Base-by-base conservation (phyloP, 1,284 basidiomycete genomes). In the Austroboletus novae-zelandiae region DNA sequence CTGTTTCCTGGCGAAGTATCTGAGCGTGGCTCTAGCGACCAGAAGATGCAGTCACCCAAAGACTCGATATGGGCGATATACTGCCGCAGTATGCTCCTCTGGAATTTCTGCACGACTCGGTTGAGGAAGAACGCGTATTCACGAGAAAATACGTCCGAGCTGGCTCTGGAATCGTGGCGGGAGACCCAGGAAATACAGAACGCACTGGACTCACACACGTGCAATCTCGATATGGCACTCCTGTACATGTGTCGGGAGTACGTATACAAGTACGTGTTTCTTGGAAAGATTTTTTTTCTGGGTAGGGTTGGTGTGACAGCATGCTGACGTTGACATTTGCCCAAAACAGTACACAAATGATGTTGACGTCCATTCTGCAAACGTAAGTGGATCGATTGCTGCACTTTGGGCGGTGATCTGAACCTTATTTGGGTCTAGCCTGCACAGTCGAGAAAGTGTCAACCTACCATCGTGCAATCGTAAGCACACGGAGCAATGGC, bases 61-160 rank as follows among this genome's bases (percentile, higher is more conserved):
- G 84, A 89, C 55, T 83, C 83, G 9, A 74, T 90, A 4, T 89
- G 86, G 86, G 87, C 85, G 0, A 71, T 91, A 31, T 87, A 88
- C 61, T 88, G 84, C 68, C 81, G 88, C 44, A 81, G 81, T 62
- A 85, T 89, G 84, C 74, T 91, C 11, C 72, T 90, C 1, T 89
- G 86, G 83, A 85, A 79, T 61, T 84, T 81, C 59, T 84, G 80
- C 58, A 73, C 76, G 55, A 73, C 75, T 52, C 76, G 76, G 20
- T 71, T 83, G 45, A 67, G 76, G 52, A 69, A 71, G 47, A 69
- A 70, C 17, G 57, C 66, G 0, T 71, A 73, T 56, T 61, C 70
- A 14, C 74, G 73, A 15, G 75, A 81, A 34, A 76, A 81, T 25
- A 76, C 78, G 42, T 76, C 80, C 1, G 81, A 83, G 45, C 74